phyloP scores from a whole-genome alignment of 306 rosid species.

The Cicer pinnatifidum region DNA sequence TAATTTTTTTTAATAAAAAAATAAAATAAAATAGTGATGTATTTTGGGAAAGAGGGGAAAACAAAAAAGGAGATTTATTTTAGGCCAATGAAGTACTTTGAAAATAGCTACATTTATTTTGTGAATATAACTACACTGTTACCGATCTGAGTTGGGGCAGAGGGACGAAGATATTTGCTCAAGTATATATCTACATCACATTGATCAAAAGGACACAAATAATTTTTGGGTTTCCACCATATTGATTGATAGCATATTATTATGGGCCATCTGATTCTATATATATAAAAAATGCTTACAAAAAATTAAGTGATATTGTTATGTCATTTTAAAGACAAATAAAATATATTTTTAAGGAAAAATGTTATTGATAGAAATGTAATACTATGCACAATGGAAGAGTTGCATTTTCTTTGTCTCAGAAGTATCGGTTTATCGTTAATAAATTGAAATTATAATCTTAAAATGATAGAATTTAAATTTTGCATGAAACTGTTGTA shows the following conservation, averaged over 20 bases:
- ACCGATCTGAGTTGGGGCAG: conserved; percentile 48
- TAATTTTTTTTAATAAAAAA: neutral
- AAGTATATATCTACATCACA: conserved; percentile 28
- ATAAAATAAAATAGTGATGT: neutral
- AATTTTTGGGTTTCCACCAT: neutral
- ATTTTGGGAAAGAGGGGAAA: conserved; percentile 44
- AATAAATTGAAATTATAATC: too few species aligned
- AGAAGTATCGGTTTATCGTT: too few species aligned
- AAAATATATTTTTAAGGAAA: too few species aligned
- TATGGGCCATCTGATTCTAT: neutral
- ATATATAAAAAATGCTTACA: neutral
- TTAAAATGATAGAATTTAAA: too few species aligned
- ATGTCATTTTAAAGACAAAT: neutral
- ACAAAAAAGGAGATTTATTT: conserved; percentile 37
- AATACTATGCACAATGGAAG: too few species aligned
- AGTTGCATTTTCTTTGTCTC: too few species aligned
- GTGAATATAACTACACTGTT: conserved; percentile 41
- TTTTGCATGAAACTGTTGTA: too few species aligned
- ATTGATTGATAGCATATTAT: too few species aligned
- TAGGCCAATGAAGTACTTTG: conserved; percentile 45
- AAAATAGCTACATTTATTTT: conserved; percentile 44
- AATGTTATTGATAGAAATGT: too few species aligned
- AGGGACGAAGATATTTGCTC: conserved; percentile 2
- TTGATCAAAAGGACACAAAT: conserved; percentile 29
- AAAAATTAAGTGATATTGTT: neutral